These are phyloP conservation scores for Rhododendron ferrugineum DNA, from an alignment of 148 eudicot species.

Conservation along the genomic window DNA sequence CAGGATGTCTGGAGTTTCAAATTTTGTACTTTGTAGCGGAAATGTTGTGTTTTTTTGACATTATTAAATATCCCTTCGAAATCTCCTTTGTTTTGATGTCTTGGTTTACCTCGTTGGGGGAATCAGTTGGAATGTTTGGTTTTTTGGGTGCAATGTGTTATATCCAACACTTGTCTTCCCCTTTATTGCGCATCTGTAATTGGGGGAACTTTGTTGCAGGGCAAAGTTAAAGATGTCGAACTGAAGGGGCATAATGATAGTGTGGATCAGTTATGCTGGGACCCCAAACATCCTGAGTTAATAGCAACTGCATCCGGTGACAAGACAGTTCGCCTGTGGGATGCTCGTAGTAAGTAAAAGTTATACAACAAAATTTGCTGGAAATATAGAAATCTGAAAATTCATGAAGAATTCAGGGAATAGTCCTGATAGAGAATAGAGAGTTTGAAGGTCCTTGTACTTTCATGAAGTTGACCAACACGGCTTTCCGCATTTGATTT, in stretches of 20 bases:
- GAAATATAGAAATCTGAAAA: not conserved
- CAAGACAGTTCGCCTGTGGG: slow-evolving; percentile 96
- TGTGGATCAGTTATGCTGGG: slow-evolving; percentile 99
- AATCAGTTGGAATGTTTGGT: not conserved
- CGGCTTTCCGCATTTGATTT: not conserved
- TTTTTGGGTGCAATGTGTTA: not conserved
- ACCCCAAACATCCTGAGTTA: slow-evolving; percentile 86
- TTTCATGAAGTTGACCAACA: not conserved
- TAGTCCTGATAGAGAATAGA: not conserved
- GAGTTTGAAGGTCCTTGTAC: not conserved
- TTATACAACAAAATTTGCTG: not conserved
- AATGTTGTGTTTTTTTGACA: not conserved
- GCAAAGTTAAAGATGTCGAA: slow-evolving; percentile 89
- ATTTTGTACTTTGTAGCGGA: not conserved
- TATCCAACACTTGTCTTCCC: not conserved
- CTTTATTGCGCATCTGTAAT: not conserved
- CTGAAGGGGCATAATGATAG: slow-evolving; percentile 95
- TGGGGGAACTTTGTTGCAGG: slow-evolving; percentile 35
- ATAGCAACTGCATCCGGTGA: slow-evolving; percentile 98
- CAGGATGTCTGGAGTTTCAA: not conserved
- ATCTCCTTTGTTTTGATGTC: not conserved
- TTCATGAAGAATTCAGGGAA: not conserved
- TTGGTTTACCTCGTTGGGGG: not conserved
- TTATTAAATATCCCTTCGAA: not conserved
- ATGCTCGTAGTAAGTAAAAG: slow-evolving; percentile 82